Percentiles rank a stretch among this genome's conserved stretches.
Evolutionary conservation across 257 asterid species (phyloP).

Genomic region (Nicotiana attenuata): DNA sequence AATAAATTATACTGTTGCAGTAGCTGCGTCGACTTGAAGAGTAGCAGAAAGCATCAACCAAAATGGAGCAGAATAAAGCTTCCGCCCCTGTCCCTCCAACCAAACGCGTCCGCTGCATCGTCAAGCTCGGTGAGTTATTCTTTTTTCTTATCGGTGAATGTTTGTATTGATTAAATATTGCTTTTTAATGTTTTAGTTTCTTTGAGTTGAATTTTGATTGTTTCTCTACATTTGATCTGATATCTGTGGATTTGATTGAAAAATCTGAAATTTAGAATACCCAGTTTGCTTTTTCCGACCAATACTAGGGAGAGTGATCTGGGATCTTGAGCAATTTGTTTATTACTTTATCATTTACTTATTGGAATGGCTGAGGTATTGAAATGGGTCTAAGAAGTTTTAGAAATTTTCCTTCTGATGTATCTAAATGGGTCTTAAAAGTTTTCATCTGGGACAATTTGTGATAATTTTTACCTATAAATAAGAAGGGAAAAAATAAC

Average conservation of each 20-base stretch:
- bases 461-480: background rate
- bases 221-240: background rate
- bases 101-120: slow-evolving; percentile 61
- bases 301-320: background rate
- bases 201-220: background rate
- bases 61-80: slow-evolving; percentile 39
- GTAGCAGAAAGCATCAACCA: background rate
- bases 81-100: slow-evolving; percentile 15
- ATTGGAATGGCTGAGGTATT: background rate
- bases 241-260: background rate
- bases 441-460: background rate
- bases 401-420: too few relatives aligned
- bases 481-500: too few relatives aligned
- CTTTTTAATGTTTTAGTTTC: background rate
- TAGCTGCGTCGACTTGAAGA: background rate
- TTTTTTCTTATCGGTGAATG: background rate
- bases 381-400: background rate
- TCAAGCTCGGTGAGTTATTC: slow-evolving; percentile 66
- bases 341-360: background rate
- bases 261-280: background rate
- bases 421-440: background rate
- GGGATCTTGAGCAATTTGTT: background rate
- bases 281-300: background rate
- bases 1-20: too few relatives aligned
- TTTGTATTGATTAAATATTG: background rate